Evolutionary conservation across 768 basidiomycete genomes (phyloP), one percentile per base, ranked within the genome.

Genomic region (Cyclocybe cylindracea): DNA sequence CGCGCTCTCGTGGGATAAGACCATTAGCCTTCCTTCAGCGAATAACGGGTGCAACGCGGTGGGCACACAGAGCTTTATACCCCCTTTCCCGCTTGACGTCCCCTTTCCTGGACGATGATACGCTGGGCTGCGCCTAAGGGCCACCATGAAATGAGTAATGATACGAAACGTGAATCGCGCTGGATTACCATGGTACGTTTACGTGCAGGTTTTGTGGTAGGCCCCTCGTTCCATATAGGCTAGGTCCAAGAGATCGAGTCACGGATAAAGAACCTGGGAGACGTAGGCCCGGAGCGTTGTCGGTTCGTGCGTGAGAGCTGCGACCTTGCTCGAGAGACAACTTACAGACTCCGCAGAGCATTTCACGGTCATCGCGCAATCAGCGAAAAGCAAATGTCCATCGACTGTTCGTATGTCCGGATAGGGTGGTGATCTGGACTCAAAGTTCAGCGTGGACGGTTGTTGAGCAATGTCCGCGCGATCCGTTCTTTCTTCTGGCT

Each of bases 201-300:
- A 24, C 46, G 47, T 46, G 46, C 42, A 49, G 18, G 35, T 24
- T 48, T 56, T 34, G 32, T 50, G 46, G 52, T 48, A 41, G 47
- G 51, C 43, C 51, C 45, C 56, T 50, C 40, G 50, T 46, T 56
- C 51, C 60, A 48, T 57, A 56, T 46, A 48, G 52, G 41, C 41
- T 52, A 50, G 55, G 44, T 44, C 48, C 39, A 51, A 51, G 48
- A 51, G 50, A 41, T 51, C 44, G 31, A 50, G 44, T 55, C 50
- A 55, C 44, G 48, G 36, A 53, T 46, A 43, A 34, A 42, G 44
- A 46, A 46, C 55, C 53, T 58, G 57, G 46, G 57, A 59, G 14
- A 50, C 53, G 52, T 45, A 29, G 38, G 44, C 34, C 53, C 48
- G 50, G 55, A 54, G 52, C 48, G 50, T 53, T 56, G 47, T 56